Evolutionary conservation across 306 rosid genomes (phyloP).

Genomic region (Acmispon strigosus): DNA sequence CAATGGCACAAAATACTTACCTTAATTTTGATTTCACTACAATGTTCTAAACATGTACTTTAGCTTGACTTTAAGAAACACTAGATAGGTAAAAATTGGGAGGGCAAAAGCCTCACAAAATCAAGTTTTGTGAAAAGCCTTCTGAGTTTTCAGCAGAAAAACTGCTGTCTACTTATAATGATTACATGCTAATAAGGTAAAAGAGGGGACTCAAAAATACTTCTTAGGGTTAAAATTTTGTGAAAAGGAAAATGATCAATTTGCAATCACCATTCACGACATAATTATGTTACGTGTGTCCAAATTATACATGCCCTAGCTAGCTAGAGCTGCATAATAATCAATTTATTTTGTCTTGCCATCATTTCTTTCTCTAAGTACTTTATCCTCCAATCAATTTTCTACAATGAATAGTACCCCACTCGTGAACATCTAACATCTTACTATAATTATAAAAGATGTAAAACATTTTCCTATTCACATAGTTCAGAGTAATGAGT

Average conservation of each 20-base stretch:
- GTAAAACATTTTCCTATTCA: neutral
- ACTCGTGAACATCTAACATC: neutral
- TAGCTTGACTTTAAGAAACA: neutral
- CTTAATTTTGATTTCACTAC: too few relatives aligned
- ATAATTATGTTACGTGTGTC: constrained; percentile 7
- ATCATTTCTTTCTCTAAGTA: constrained; percentile 15
- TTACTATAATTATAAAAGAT: neutral
- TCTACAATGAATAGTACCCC: constrained; percentile 7
- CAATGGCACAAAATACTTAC: too few relatives aligned
- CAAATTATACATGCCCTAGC: neutral
- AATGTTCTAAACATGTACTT: neutral
- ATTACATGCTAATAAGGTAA: neutral
- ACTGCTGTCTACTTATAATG: neutral
- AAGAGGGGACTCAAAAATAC: neutral
- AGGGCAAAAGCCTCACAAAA: neutral
- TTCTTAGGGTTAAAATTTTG: neutral
- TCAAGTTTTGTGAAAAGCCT: neutral
- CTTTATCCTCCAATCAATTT: neutral
- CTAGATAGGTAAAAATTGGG: neutral
- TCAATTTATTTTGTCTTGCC: constrained; percentile 1
- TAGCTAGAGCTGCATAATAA: constrained; percentile 7
- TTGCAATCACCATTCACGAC: neutral
- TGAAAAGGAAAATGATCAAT: too few relatives aligned
- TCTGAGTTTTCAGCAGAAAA: constrained; percentile 3
- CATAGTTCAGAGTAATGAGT: neutral